Evolutionary conservation across 345 rosid species (phyloP), one percentile per base, ranked within the genome.

Genomic region (Pistacia integerrima): DNA sequence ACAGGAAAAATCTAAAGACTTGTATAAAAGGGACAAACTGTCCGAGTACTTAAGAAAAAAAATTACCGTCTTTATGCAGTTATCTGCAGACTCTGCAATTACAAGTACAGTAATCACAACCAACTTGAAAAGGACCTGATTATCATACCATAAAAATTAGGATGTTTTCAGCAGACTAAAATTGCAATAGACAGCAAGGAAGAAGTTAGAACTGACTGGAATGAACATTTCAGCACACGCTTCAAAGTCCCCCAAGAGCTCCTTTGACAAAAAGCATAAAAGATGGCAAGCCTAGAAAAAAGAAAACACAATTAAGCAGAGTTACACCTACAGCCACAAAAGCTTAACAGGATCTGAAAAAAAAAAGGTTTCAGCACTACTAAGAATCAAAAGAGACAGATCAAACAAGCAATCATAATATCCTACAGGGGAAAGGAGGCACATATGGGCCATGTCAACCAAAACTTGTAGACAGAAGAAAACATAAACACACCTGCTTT

Each of bases 91-190:
- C 84, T 96, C 99, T 82, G 97, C 97, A 89, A 96, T 96, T 79
- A 96, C 99, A 85, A 96, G 99, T 74, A 93, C 99, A 83, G 99
- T 96, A 70, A 96, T 96, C 90, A 96, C 99, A 81, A 96, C 99
- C 79, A 96, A 87, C 97, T 96, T 96, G 94, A 96, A 96, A 86
- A 96, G 98, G 73, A 92, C 98, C 99, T 96, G 95, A 85, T 86
- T 72, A 89, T 80, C 84, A 88, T 81, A 74, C 69, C 75, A 78
- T 67, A 76, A 72, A 75, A 77, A 84, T 81, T 57, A 76, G 16
- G 41, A 79, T 20, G 49, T 70, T 73, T 68, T 76, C 51, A 70
- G 79, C 65, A 65, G 65, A 73, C 5, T 36, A 77, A 82, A 68
- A 52, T 61, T 41, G 74, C 55, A 36, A 70, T 20, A 77, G 41